Conservation (phyloP, 2,329 filamentous ascomycete genomes). For the Lachnellula occidentalis region DNA sequence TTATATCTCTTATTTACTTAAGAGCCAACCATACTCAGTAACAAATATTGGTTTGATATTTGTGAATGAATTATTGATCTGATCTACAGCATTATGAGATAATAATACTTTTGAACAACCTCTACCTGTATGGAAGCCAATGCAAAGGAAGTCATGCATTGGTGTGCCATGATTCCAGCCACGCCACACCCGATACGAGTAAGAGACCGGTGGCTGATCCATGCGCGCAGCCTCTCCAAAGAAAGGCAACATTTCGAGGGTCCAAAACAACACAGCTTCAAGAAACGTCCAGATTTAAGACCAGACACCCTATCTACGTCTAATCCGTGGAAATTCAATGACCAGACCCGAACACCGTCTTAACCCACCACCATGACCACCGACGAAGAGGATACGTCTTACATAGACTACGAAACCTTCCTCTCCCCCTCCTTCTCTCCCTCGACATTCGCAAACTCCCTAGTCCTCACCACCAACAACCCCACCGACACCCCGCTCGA, state of each 20-base stretch:
- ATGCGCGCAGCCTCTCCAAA: not conserved
- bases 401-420: conserved; percentile 94
- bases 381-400: conserved; percentile 61
- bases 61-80: not conserved
- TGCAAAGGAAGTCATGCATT: not conserved
- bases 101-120: too few species aligned
- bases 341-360: not conserved
- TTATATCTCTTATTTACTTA: too few species aligned
- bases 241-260: not conserved
- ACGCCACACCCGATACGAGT: not conserved
- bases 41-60: not conserved
- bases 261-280: not conserved
- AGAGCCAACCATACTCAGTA: too few species aligned
- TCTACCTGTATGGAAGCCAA: too few species aligned
- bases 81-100: too few species aligned
- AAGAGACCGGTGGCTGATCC: not conserved
- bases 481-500: conserved; percentile 84
- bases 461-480: conserved; percentile 89
- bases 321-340: conserved; percentile 5
- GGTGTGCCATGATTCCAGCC: not conserved
- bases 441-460: conserved; percentile 76
- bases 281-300: not conserved
- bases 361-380: conserved; percentile 20
- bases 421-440: conserved; percentile 78
- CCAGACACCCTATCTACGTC: not conserved